Conservation (phyloP, 73 alveolate species). For the Paraurostyla sp. region DNA sequence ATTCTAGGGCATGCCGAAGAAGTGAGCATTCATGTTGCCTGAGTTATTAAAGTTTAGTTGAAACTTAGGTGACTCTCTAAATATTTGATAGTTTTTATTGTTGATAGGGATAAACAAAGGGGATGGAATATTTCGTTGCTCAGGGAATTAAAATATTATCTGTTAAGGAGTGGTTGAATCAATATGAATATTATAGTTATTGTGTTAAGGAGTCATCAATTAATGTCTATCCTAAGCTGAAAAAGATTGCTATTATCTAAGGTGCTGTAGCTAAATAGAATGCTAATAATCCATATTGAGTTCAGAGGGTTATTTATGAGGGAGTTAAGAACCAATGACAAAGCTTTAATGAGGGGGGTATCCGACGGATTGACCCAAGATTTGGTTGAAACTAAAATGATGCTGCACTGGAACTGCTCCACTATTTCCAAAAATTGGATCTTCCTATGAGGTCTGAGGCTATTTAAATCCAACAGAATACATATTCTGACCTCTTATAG, state of each 20-base stretch:
- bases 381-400: not conserved
- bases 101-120: slow-evolving; percentile 17
- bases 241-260: not conserved
- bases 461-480: not conserved
- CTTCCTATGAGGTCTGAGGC: not conserved
- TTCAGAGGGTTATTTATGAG: not conserved
- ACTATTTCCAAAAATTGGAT: slow-evolving; percentile 28
- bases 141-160: slow-evolving; percentile 47
- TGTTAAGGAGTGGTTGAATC: slow-evolving; percentile 32
- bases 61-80: slow-evolving; percentile 32
- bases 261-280: slow-evolving; percentile 6
- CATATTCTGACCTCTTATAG: not conserved
- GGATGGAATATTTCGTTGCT: not conserved
- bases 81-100: not conserved
- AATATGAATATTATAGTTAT: slow-evolving; percentile 43
- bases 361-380: not conserved
- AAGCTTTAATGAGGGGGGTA: not conserved
- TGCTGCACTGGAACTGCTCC: slow-evolving; percentile 26
- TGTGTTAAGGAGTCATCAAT: slow-evolving; percentile 22
- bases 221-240: not conserved
- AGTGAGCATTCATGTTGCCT: slow-evolving; percentile 17
- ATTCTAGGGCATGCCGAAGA: not conserved
- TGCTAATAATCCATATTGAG: not conserved
- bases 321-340: not conserved
- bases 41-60: slow-evolving; percentile 21